Evolutionary conservation across 768 basidiomycete genomes (phyloP).

Genomic region (Tubosaeta sp.): DNA sequence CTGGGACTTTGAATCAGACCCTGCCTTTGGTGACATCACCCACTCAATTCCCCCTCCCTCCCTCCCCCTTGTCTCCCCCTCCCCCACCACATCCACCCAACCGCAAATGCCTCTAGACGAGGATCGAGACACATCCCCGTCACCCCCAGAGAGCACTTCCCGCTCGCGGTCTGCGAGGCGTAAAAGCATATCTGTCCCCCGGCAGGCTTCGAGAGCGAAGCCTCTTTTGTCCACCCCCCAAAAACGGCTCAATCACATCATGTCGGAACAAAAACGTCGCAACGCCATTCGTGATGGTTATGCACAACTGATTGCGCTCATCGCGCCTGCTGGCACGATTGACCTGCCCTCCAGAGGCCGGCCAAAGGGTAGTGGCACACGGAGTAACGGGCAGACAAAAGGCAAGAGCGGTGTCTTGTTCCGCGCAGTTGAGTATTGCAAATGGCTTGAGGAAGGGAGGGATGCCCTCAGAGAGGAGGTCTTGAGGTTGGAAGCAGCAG

Average conservation of each 20-base stretch:
- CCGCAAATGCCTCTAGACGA: constrained; percentile 5
- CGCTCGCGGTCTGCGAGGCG: constrained; percentile 16
- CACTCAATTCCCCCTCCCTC: not conserved
- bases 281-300: constrained; percentile 91
- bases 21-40: constrained; percentile 14
- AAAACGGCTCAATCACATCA: constrained; percentile 88
- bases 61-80: not conserved
- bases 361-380: constrained; percentile 70
- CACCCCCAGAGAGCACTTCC: constrained; percentile 11
- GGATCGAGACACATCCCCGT: constrained; percentile 1
- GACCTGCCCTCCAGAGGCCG: constrained; percentile 75
- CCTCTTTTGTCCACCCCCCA: constrained; percentile 77
- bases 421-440: constrained; percentile 80
- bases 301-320: constrained; percentile 75
- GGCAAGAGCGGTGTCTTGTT: constrained; percentile 89
- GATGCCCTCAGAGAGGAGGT: constrained; percentile 70
- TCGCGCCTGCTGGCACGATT: constrained; percentile 74
- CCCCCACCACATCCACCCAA: constrained; percentile 5
- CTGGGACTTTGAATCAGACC: constrained; percentile 56
- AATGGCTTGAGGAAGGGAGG: constrained; percentile 81
- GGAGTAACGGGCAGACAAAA: constrained; percentile 66
- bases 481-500: constrained; percentile 59
- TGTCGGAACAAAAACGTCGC: constrained; percentile 90
- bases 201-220: constrained; percentile 42
- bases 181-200: constrained; percentile 22